Evolutionary conservation across 768 basidiomycete genomes (phyloP), one percentile per base, ranked within the genome.

Genomic region (Pisolithus microcarpus): DNA sequence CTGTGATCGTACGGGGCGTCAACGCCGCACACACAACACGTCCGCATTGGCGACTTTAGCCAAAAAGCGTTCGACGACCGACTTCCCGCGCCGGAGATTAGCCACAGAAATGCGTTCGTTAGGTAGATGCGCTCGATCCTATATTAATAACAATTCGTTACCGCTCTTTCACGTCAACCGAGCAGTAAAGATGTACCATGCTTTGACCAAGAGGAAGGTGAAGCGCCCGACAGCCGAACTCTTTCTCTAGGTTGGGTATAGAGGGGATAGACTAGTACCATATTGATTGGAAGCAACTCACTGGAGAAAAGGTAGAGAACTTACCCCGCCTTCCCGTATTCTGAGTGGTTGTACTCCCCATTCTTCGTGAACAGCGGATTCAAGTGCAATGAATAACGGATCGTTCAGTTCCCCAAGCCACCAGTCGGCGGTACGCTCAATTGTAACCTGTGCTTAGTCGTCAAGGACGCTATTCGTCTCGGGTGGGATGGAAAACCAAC

Each of bases 141-240:
- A 49, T 37, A 7, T n/a, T 10, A 7, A 40, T 26, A 38, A 9
- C 38, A 49, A 38, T 16, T 36, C 38, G 38, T 44, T 37, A 46
- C 28, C 51, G 47, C 24, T 44, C 47, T 15, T 28, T 23, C 11
- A 9, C 42, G 39, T 11, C 37, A 39, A 48, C 23, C 26, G 15
- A 7, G 13, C 45, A 46, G 34, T 23, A 36, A 36, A 34, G 7
- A n/a, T 71, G 83, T 62, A 91, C 91, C 38, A 85, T 81, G 65
- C 87, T 89, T 63, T 95, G 91, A 0, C 95, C 96, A 70, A 99
- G 82, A 0, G 96, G 96, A 2, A 99, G 75, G 68, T 99, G 96
- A 10, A 98, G 75, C 18, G 91, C 91, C 44, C 82, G 86, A 50
- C 92, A 96, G 1, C 76, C 72, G 57, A 99, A 95, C 62, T 85